These are phyloP conservation scores for Fusarium citri DNA, from an alignment of 2,329 filamentous ascomycete species.

Conservation along the genomic window DNA sequence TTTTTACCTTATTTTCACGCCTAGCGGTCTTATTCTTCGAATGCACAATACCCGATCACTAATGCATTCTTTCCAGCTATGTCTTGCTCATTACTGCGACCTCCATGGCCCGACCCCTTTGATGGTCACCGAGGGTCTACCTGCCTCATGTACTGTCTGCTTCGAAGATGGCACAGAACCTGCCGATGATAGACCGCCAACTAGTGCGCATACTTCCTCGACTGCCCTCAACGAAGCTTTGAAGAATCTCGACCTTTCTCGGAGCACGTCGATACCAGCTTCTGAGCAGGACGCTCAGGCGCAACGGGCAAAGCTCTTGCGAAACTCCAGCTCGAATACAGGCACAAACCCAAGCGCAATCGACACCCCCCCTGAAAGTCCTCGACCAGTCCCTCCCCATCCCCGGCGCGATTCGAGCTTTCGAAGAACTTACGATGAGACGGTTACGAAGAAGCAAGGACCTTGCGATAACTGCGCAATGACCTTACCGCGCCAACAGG, in stretches of 20 bases:
- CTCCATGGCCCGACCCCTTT: constrained; percentile 75
- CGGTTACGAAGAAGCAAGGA: constrained; percentile 71
- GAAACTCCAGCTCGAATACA: constrained; percentile 52
- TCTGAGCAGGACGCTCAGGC: constrained; percentile 59
- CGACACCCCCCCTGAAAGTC: constrained; percentile 70
- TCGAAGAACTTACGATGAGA: constrained; percentile 72
- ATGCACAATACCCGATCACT: constrained; percentile 50
- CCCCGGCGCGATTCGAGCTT: constrained; percentile 69
- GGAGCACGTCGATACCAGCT: constrained; percentile 57
- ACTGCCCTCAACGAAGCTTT: constrained; percentile 60
- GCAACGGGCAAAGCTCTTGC: constrained; percentile 57
- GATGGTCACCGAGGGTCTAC: constrained; percentile 76
- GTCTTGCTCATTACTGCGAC: constrained; percentile 78
- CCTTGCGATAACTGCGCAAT: constrained; percentile 77
- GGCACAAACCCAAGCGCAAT: constrained; percentile 56
- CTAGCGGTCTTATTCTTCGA: constrained; percentile 20
- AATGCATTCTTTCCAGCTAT: constrained; percentile 65
- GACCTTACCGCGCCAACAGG: constrained; percentile 64
- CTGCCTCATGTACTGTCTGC: constrained; percentile 70
- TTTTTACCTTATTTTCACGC: constrained; percentile 10
- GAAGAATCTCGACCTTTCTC: constrained; percentile 60
- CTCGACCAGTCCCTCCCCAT: constrained; percentile 55
- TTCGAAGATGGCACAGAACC: constrained; percentile 57
- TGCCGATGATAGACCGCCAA: constrained; percentile 53
- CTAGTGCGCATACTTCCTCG: constrained; percentile 54